Percentiles rank a stretch among this genome's conserved stretches.
phyloP scores from a whole-genome alignment of 371 early-diverging fungal species.

The Apophysomyces sp. region DNA sequence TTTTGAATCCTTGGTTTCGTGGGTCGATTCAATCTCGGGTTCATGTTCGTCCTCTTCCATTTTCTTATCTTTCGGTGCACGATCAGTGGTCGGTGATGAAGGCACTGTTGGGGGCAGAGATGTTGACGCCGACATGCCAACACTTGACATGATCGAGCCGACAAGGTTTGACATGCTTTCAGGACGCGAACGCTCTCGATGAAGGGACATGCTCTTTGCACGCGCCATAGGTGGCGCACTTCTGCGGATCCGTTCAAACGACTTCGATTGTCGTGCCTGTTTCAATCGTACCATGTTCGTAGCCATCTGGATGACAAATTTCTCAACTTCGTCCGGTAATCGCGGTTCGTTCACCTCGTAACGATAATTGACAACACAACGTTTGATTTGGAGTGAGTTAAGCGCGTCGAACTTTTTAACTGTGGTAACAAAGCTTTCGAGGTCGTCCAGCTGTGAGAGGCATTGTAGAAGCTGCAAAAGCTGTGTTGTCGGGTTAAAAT shows the following conservation, averaged over 20 bases:
- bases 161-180: conserved; percentile 32
- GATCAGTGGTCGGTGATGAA: conserved; percentile 9
- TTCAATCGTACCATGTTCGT: conserved; percentile 58
- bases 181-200: conserved; percentile 20
- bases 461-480: conserved; percentile 80
- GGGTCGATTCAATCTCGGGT: conserved; percentile 12
- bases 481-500: conserved; percentile 68
- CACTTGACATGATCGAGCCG: conserved; percentile 24
- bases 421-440: conserved; percentile 71
- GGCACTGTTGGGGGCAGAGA: conserved; percentile 16
- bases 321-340: conserved; percentile 66
- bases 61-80: conserved; percentile 6
- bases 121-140: conserved; percentile 19
- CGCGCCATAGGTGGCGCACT: conserved; percentile 10
- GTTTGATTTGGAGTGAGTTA: conserved; percentile 69
- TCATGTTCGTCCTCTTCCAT: conserved; percentile 36
- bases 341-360: conserved; percentile 81
- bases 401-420: conserved; percentile 60
- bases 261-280: conserved; percentile 27
- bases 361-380: conserved; percentile 71
- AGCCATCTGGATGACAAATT: conserved; percentile 65
- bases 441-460: conserved; percentile 61
- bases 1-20: conserved; percentile 49
- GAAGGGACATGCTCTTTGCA: conserved; percentile 16
- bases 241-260: conserved; percentile 8